phyloP scores from a whole-genome alignment of 192 early-diverging fungal species.

The Pilobolus umbonatus region DNA sequence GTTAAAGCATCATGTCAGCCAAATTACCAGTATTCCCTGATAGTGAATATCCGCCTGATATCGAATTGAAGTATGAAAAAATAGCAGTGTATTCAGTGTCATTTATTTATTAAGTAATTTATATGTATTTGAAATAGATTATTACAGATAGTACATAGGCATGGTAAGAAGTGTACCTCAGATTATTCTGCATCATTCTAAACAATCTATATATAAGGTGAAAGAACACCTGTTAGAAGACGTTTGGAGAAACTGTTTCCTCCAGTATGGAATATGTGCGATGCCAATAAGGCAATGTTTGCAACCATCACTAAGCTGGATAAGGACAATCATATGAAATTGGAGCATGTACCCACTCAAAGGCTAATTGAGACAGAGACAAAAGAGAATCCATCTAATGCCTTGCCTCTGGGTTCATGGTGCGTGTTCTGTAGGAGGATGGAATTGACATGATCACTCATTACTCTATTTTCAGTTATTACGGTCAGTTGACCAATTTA shows the following conservation, averaged over 20 bases:
- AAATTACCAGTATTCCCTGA: conserved; percentile 17
- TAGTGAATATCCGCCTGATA: conserved; percentile 21
- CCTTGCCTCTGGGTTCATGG: conserved; percentile 15
- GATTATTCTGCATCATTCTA: not conserved
- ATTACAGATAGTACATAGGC: conserved; percentile 39
- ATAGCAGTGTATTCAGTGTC: not conserved
- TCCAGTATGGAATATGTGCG: conserved; percentile 36
- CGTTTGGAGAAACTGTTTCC: conserved; percentile 25
- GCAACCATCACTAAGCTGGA: conserved; percentile 19
- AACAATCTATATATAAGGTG: conserved; percentile 20
- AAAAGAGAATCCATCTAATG: not conserved
- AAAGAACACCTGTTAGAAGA: conserved; percentile 38
- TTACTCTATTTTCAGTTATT: conserved; percentile 19
- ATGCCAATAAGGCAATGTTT: conserved; percentile 26
- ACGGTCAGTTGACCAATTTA: conserved; percentile 34
- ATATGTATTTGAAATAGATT: conserved; percentile 14
- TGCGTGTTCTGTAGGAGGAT: too few species aligned
- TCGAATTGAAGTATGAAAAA: conserved; percentile 25
- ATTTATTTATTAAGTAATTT: not conserved
- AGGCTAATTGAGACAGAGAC: conserved; percentile 19
- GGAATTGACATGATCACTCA: not conserved
- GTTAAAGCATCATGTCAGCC: too few species aligned
- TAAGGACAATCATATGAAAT: not conserved
- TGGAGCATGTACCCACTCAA: conserved; percentile 1
- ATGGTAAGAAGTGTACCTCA: conserved; percentile 27